Conservation (phyloP, 805 yeast genomes). For the Alloascoidea africana region DNA sequence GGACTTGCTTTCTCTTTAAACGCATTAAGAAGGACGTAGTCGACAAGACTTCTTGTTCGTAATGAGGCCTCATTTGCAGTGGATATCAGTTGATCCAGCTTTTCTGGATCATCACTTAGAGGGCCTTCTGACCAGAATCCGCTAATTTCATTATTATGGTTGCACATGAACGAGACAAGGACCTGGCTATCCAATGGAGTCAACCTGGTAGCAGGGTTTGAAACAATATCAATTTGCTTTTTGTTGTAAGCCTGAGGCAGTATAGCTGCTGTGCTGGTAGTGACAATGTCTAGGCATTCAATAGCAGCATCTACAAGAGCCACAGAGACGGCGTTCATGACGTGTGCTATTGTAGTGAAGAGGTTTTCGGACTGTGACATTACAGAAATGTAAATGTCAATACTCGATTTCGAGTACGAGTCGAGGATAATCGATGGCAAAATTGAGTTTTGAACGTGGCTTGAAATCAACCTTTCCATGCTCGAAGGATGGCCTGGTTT, state of each 20-base stretch:
- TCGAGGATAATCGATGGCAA: not conserved
- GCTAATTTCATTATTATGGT: not conserved
- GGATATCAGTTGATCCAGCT: not conserved
- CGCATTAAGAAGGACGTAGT: not conserved
- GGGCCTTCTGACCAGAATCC: slow-evolving; percentile 2
- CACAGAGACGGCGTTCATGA: not conserved
- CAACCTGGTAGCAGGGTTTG: not conserved
- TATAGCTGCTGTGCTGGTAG: not conserved
- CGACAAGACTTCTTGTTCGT: not conserved
- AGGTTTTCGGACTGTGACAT: slow-evolving; percentile 1
- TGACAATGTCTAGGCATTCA: not conserved
- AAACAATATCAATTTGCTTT: not conserved
- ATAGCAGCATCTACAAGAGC: slow-evolving; percentile 1
- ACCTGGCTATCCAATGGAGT: not conserved
- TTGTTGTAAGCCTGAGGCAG: too few species aligned
- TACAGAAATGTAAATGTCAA: not conserved
- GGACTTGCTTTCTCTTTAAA: too few species aligned
- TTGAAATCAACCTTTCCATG: not conserved
- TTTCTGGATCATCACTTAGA: not conserved
- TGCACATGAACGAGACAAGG: not conserved
- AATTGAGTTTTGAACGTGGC: not conserved
- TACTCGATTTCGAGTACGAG: slow-evolving; percentile 1
- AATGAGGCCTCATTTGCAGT: not conserved
- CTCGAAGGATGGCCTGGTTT: slow-evolving; percentile 1
- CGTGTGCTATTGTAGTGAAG: not conserved